A percentile compares a stretch with the other conserved stretches of the same genome.
These are phyloP conservation scores for Cymbopogon flexuosus DNA, from an alignment of 202 grass and related monocot species.

Conservation along the genomic window DNA sequence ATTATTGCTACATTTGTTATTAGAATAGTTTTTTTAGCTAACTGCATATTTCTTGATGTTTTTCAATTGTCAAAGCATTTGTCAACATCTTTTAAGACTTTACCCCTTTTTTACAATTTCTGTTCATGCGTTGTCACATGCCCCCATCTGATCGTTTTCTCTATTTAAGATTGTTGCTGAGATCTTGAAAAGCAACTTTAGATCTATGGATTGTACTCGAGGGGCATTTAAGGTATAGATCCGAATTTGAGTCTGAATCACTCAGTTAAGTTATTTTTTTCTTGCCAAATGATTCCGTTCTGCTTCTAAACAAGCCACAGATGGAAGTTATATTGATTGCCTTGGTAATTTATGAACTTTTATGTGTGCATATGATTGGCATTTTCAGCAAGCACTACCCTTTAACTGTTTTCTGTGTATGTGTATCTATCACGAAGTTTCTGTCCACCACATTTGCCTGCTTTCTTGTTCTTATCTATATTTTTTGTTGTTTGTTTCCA, in stretches of 20 bases:
- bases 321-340: background rate
- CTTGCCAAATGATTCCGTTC: background rate
- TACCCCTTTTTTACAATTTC: background rate
- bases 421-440: background rate
- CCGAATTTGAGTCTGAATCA: background rate
- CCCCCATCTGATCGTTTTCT: background rate
- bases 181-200: background rate
- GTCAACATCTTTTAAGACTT: background rate
- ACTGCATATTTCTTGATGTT: background rate
- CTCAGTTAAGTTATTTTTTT: background rate
- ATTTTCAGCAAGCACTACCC: background rate
- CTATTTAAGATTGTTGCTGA: background rate
- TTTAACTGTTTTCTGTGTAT: background rate
- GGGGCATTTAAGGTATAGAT: background rate
- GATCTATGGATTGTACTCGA: background rate
- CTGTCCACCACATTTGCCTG: background rate
- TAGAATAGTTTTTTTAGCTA: background rate
- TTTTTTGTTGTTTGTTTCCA: conserved; percentile 1
- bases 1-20: background rate
- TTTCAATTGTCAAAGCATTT: background rate
- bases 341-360: background rate
- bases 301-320: background rate
- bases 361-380: conserved; percentile 2
- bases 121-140: conserved; percentile 6
- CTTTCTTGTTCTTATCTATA: conserved; percentile 2